Evolutionary conservation across 2,329 filamentous ascomycete species (phyloP), one percentile per base, ranked within the genome.

Genomic region (Fusarium devonianum): DNA sequence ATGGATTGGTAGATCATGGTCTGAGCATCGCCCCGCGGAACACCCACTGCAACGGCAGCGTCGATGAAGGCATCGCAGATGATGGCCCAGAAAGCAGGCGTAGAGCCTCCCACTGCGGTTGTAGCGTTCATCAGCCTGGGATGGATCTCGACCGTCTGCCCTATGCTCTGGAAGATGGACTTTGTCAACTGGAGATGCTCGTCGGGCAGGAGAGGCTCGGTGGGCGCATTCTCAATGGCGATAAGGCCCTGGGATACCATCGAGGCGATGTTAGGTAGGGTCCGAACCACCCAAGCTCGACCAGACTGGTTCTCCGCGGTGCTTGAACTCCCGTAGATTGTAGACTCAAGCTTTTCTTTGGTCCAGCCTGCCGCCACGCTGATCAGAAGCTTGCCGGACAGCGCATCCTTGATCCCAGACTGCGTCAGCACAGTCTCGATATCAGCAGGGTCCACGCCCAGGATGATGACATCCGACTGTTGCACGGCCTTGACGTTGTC

Each of bases 1-100:
- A 84, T 83, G 2, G 79, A 79, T 67, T 86, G 83, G 10, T 80
- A 79, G 48, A 82, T 80, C 78, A 85, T 85, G 4, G 76, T 67
- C 51, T 81, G 78, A 0, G 83, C 83, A 56, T 80, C 75, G 3
- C 76, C 76, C 9, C 82, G 67, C 0, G 82, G 81, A 12, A 86
- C 63, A 0, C 83, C 83, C 69, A 84, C 83, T 0, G 83, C 82
- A 1, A 86, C 81, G 0, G 78, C 80, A 0, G 81, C 83, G 49
- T 85, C 82, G 3, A 82, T 79, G 43, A 85, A 71, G 0, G 80
- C 80, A 54, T 86, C 83, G 10, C 80, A 72, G 5, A 86, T 74
- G 7, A 86, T 69, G 0, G 82, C 80, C 49, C 79, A 81, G 68
- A 86, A 85, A 0, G 83, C 83, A 0, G 82, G 83, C 0, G 82